Conservation (phyloP, 805 yeast genomes). For the Ogataea siamensis region DNA sequence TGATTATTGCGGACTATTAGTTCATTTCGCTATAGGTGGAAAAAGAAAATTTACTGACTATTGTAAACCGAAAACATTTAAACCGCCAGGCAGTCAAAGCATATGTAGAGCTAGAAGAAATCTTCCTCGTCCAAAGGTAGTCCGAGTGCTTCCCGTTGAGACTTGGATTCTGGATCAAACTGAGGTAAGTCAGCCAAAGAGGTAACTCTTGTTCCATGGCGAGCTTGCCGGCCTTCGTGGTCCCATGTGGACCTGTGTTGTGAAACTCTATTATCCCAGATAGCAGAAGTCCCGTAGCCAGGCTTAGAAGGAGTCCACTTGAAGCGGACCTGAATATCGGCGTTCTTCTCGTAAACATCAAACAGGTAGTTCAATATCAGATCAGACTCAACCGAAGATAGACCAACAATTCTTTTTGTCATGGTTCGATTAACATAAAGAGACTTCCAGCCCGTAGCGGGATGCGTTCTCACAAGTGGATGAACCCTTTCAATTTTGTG, state of each 20-base stretch:
- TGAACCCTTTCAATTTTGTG: conserved; percentile 53
- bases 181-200: conserved; percentile 53
- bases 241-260: conserved; percentile 45
- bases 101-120: conserved; percentile 4
- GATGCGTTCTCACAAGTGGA: conserved; percentile 62
- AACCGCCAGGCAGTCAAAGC: too few species aligned
- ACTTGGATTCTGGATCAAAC: conserved; percentile 48
- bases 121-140: conserved; percentile 18
- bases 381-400: conserved; percentile 49
- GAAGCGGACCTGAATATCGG: conserved; percentile 55
- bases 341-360: conserved; percentile 46
- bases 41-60: too few species aligned
- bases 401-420: conserved; percentile 51
- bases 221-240: conserved; percentile 38
- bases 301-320: conserved; percentile 37
- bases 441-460: conserved; percentile 62
- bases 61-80: too few species aligned
- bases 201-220: conserved; percentile 55
- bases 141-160: conserved; percentile 53
- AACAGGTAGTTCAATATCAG: conserved; percentile 44
- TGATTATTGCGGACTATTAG: too few species aligned
- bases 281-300: conserved; percentile 44
- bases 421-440: conserved; percentile 50
- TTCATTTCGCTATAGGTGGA: too few species aligned
- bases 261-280: conserved; percentile 48